Percentiles rank a stretch among this genome's conserved stretches.
Evolutionary conservation across 805 yeast genomes (phyloP).

Genomic region (Schwanniomyces pseudopolymorphus): DNA sequence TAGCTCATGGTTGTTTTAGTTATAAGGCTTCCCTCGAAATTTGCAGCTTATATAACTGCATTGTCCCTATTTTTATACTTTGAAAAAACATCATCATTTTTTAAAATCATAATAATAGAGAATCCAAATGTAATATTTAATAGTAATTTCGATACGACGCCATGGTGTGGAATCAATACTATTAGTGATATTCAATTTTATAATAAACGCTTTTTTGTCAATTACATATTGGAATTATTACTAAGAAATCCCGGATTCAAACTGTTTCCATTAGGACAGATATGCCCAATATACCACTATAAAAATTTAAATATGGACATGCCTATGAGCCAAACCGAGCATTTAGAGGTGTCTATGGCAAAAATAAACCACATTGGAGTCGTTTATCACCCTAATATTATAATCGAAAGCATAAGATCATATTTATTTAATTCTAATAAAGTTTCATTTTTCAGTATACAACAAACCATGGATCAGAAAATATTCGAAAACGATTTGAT

Average conservation of each 20-base stretch:
- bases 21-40: conserved; percentile 15
- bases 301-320: conserved; percentile 4
- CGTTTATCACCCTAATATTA: conserved; percentile 16
- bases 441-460: conserved; percentile 1
- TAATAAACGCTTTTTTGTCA: conserved; percentile 7
- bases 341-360: conserved; percentile 1
- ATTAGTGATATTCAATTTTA: conserved; percentile 12
- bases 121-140: background rate
- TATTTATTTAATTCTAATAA: conserved; percentile 4
- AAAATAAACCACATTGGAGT: conserved; percentile 6
- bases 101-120: conserved; percentile 15
- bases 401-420: conserved; percentile 8
- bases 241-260: background rate
- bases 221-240: conserved; percentile 3
- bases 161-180: conserved; percentile 30
- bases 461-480: background rate
- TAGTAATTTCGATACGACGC: conserved; percentile 9
- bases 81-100: conserved; percentile 8
- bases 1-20: conserved; percentile 11
- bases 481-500: background rate
- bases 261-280: background rate
- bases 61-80: conserved; percentile 9
- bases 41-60: conserved; percentile 19
- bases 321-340: conserved; percentile 3
- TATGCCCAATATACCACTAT: background rate